Conservation (phyloP, 2,329 filamentous ascomycete genomes). For the Diaporthe longicolla region DNA sequence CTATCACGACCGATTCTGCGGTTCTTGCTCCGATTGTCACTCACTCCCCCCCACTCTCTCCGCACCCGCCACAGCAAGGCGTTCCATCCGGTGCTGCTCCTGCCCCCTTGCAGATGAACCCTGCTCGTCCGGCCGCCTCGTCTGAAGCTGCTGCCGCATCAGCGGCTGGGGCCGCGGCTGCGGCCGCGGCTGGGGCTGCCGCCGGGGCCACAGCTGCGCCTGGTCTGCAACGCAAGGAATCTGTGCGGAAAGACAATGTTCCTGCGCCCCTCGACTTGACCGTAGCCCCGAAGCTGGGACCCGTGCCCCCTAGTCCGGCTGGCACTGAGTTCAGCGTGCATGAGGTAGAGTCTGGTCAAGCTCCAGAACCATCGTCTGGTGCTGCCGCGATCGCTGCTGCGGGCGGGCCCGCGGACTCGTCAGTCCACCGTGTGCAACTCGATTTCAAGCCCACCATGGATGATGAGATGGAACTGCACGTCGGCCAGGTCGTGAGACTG, state of each 20-base stretch:
- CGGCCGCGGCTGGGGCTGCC: constrained; percentile 34
- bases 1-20: constrained; percentile 34
- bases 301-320: constrained; percentile 70
- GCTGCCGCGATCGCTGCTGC: constrained; percentile 74
- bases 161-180: constrained; percentile 39
- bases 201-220: constrained; percentile 47
- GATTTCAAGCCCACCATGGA: constrained; percentile 94
- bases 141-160: constrained; percentile 1
- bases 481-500: constrained; percentile 88
- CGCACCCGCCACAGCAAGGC: constrained; percentile 86
- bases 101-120: constrained; percentile 34
- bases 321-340: constrained; percentile 73
- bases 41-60: constrained; percentile 53
- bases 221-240: constrained; percentile 66
- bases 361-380: constrained; percentile 63
- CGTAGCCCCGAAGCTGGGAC: constrained; percentile 52
- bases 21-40: constrained; percentile 32
- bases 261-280: constrained; percentile 70
- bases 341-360: constrained; percentile 58
- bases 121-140: constrained; percentile 23
- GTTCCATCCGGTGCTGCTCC: constrained; percentile 46
- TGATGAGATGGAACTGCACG: constrained; percentile 86
- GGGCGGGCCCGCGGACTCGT: constrained; percentile 69
- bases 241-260: constrained; percentile 65
- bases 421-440: constrained; percentile 93